A percentile compares a stretch with the other conserved stretches of the same genome.
These are phyloP conservation scores for Exophiala phaeomuriformis DNA, from an alignment of 2,329 filamentous ascomycete species.

Conservation along the genomic window DNA sequence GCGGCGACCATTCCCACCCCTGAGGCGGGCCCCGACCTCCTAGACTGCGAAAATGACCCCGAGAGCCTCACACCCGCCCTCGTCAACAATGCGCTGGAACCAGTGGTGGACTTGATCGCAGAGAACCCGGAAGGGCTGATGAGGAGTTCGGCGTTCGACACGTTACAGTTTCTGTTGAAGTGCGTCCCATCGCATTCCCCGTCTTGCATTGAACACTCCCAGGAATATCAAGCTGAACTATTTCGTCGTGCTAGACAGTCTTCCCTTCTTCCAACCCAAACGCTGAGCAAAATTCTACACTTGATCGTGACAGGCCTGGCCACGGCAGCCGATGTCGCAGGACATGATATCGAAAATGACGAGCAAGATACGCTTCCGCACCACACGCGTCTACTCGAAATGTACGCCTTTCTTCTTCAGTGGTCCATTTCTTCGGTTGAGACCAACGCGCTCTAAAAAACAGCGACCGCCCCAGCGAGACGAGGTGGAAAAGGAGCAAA, in stretches of 20 bases:
- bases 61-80: slow-evolving; percentile 70
- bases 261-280: slow-evolving; percentile 67
- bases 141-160: slow-evolving; percentile 75
- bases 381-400: slow-evolving; percentile 86
- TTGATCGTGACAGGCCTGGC: slow-evolving; percentile 78
- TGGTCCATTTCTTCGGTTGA: slow-evolving; percentile 96
- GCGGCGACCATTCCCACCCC: slow-evolving; percentile 73
- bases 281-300: slow-evolving; percentile 88
- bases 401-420: slow-evolving; percentile 87
- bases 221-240: slow-evolving; percentile 55
- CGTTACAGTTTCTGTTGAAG: slow-evolving; percentile 93
- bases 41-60: slow-evolving; percentile 88
- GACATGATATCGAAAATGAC: slow-evolving; percentile 82
- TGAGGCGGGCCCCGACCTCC: slow-evolving; percentile 73
- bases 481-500: slow-evolving; percentile 69
- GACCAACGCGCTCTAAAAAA: slow-evolving; percentile 85
- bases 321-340: slow-evolving; percentile 74
- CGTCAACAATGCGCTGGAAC: slow-evolving; percentile 79
- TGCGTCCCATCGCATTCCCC: slow-evolving; percentile 55
- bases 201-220: slow-evolving; percentile 9
- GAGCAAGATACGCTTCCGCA: slow-evolving; percentile 80
- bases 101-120: slow-evolving; percentile 84
- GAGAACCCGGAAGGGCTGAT: slow-evolving; percentile 85
- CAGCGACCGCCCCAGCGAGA: slow-evolving; percentile 62
- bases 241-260: slow-evolving; percentile 67